Conservation (phyloP, 495 filamentous ascomycete species). For the Aspergillus funiculosus region DNA sequence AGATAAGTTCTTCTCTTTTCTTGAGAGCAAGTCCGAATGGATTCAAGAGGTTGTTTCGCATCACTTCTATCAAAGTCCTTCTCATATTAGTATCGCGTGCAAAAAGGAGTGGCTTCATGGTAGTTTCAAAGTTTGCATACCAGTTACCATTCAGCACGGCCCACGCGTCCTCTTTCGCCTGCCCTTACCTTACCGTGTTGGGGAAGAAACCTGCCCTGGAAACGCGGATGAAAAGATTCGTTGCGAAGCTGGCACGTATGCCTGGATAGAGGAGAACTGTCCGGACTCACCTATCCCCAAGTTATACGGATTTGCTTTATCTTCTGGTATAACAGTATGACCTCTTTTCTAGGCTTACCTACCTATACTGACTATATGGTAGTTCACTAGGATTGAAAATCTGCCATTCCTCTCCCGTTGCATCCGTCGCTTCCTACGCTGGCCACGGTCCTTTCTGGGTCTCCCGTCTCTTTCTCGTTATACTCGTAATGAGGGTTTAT, state of each 20-base stretch:
- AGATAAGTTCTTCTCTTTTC: no score
- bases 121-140: conserved; percentile 36
- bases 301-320: conserved; percentile 36
- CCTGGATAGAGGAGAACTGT: conserved; percentile 32
- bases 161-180: conserved; percentile 25
- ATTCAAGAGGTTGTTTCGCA: no score
- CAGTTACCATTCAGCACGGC: conserved; percentile 15
- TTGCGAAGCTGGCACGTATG: conserved; percentile 35
- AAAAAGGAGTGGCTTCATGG: conserved; percentile 32
- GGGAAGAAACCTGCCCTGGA: conserved; percentile 28
- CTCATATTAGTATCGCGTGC: no score
- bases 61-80: no score
- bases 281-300: conserved; percentile 27
- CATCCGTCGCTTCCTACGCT: no score
- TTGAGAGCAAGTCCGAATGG: no score
- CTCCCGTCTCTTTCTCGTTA: conserved; percentile 23
- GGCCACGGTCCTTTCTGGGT: background rate
- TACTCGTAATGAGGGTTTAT: conserved; percentile 18
- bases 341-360: no score
- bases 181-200: conserved; percentile 26
- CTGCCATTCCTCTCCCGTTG: no score
- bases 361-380: no score
- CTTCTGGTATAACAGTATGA: no score
- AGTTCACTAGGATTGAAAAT: no score
- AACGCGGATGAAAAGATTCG: conserved; percentile 38